These are phyloP conservation scores for Amniculicola lignicola DNA, from an alignment of 495 filamentous ascomycete species.

Conservation along the genomic window DNA sequence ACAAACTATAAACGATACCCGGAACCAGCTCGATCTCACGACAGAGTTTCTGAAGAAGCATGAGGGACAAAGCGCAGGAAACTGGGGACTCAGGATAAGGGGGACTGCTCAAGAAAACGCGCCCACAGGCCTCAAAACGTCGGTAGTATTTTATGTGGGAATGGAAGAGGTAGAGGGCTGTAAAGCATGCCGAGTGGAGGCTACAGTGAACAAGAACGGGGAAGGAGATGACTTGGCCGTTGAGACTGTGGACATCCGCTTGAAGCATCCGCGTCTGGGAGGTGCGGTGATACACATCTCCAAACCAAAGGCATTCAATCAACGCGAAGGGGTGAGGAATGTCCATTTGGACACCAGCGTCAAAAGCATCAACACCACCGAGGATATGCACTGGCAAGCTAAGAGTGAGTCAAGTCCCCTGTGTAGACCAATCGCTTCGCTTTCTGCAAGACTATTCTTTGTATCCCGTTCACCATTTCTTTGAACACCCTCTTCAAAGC, in stretches of 20 bases:
- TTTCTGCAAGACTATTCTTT: constrained; percentile 28
- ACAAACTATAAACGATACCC: constrained; percentile 81
- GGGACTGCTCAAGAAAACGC: constrained; percentile 71
- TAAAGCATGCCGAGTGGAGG: constrained; percentile 52
- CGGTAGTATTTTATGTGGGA: constrained; percentile 74
- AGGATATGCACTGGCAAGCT: constrained; percentile 76
- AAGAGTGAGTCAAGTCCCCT: constrained; percentile 58
- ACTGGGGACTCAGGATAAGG: constrained; percentile 85
- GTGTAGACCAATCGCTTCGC: constrained; percentile 66
- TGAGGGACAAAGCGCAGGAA: constrained; percentile 80
- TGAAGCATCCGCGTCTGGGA: constrained; percentile 17
- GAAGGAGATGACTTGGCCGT: constrained; percentile 68
- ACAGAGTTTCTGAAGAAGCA: constrained; percentile 92
- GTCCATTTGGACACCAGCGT: not conserved
- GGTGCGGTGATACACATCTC: constrained; percentile 5
- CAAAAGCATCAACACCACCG: constrained; percentile 41
- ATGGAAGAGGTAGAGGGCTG: constrained; percentile 73
- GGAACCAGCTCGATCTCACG: constrained; percentile 81
- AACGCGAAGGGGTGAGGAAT: not conserved
- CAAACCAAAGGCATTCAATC: not conserved
- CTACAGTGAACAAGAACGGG: constrained; percentile 35
- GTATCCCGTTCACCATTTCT: not conserved
- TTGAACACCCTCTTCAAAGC: no score
- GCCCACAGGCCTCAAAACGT: constrained; percentile 60
- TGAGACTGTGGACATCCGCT: constrained; percentile 45